These are phyloP conservation scores for Xylariaceae sp. DNA, from an alignment of 2,329 filamentous ascomycete species.

Conservation along the genomic window DNA sequence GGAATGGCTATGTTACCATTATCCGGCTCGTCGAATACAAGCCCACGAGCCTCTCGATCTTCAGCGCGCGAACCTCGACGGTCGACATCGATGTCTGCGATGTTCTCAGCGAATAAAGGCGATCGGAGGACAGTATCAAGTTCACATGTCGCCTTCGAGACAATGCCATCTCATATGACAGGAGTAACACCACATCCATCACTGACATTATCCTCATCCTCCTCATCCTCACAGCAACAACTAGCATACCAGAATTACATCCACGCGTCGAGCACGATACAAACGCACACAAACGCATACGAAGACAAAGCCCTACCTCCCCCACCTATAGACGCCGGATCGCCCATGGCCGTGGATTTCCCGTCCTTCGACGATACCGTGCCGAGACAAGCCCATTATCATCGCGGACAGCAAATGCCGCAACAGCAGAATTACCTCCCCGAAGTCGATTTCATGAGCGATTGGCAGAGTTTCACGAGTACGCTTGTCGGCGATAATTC, in stretches of 20 bases:
- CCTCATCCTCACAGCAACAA: slow-evolving; percentile 2
- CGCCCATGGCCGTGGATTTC: slow-evolving; percentile 28
- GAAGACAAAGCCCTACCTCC: slow-evolving; percentile 30
- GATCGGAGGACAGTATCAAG: slow-evolving; percentile 15
- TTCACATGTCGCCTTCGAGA: slow-evolving; percentile 12
- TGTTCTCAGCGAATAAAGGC: slow-evolving; percentile 16
- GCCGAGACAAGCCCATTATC: neutral
- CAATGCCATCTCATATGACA: slow-evolving; percentile 4
- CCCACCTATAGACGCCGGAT: slow-evolving; percentile 26
- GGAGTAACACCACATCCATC: slow-evolving; percentile 10
- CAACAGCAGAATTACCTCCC: slow-evolving; percentile 19
- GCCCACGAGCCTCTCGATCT: slow-evolving; percentile 6
- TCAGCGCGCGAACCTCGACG: slow-evolving; percentile 22
- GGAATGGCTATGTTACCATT: slow-evolving; percentile 8
- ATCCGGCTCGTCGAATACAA: slow-evolving; percentile 1
- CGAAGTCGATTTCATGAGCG: slow-evolving; percentile 25
- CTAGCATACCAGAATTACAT: slow-evolving; percentile 11
- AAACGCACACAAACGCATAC: slow-evolving; percentile 14
- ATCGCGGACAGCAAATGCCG: neutral
- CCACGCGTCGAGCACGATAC: slow-evolving; percentile 14
- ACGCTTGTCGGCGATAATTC: slow-evolving; percentile 22
- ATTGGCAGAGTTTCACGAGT: slow-evolving; percentile 29
- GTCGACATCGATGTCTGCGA: slow-evolving; percentile 26
- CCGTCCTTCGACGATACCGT: slow-evolving; percentile 13
- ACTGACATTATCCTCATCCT: slow-evolving; percentile 14